Evolutionary conservation across 148 eudicot genomes (phyloP).

Genomic region (Mesembryanthemum crystallinum): DNA sequence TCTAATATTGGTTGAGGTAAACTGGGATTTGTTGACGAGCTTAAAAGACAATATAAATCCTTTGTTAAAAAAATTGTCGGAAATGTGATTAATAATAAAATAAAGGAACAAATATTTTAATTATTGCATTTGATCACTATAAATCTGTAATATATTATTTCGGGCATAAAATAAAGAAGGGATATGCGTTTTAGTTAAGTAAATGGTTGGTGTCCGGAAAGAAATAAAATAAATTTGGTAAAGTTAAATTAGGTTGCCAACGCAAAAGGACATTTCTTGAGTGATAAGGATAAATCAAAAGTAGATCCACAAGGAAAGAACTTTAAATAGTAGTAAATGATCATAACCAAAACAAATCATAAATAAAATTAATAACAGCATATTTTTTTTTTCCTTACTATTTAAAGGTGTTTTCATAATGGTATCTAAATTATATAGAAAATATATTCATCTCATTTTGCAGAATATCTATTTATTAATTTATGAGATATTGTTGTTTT

Average conservation of each 20-base stretch:
- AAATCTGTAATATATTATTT: constrained; percentile 25
- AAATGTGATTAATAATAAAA: constrained; percentile 40
- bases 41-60: constrained; percentile 26
- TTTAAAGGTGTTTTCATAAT: too few species aligned
- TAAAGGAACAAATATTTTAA: constrained; percentile 40
- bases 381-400: neutral
- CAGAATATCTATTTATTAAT: too few species aligned
- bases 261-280: constrained; percentile 68
- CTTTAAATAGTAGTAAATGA: constrained; percentile 27
- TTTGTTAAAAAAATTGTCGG: constrained; percentile 33
- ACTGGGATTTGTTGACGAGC: constrained; percentile 41
- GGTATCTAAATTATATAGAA: too few species aligned
- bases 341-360: constrained; percentile 21
- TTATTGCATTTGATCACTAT: constrained; percentile 37
- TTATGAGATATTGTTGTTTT: too few species aligned
- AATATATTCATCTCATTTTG: too few species aligned
- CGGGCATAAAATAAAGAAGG: constrained; percentile 43
- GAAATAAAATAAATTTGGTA: constrained; percentile 51
- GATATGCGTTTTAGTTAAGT: constrained; percentile 80
- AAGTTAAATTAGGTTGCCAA: constrained; percentile 99
- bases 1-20: constrained; percentile 43
- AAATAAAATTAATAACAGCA: neutral
- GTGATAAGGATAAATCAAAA: constrained; percentile 38
- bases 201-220: constrained; percentile 66
- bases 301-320: constrained; percentile 30